Base-by-base conservation (phyloP, 257 asterid species). In the Capsicum pubescens region DNA sequence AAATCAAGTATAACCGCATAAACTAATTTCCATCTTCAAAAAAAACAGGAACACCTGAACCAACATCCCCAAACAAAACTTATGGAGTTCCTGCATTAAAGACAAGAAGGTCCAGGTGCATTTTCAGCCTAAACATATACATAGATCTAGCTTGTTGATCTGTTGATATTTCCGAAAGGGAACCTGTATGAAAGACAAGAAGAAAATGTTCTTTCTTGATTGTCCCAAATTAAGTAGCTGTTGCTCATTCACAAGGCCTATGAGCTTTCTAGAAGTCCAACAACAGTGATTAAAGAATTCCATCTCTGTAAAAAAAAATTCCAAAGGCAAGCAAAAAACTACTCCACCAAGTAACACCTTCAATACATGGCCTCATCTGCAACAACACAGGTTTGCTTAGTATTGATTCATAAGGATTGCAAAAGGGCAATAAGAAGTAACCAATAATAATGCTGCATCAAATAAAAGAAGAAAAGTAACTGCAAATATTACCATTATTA, bases 401-500 rank as follows among this genome's bases (percentile, higher is more conserved):
- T 39, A 39, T 39, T 39, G 44, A 39, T 39, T 39, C 44, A 39
- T 39, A 39, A 39, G 4, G 4, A 39, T 39, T 39, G 44, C 44
- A 39, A 3, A 39, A 32, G 82, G 58, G 32, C 64, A 77, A 54
- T 32, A 77, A 32, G 42, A 72, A 50, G 80, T 48, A 50, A 12
- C 35, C 17, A 54, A 77, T 54, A 54, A 77, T 54, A 77, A 9
- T 77, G 66, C 82, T 54, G 82, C 48, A 32, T 77, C 66, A 77
- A 26, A 77, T 26, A 77, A 54, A 77, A 77, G 66, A 52, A 52
- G 14, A 77, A 54, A 48, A 48, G 60, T 12, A 19, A 50, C 80
- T 74, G 80, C 19, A 50, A 74, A 52, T 48, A 39, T 89, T 39
- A 93, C 95, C 93, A 72, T 89, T 87, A 50, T 87, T 84, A 74